phyloP scores from a whole-genome alignment of 805 yeast genomes.

The Cyberlindnera americana region DNA sequence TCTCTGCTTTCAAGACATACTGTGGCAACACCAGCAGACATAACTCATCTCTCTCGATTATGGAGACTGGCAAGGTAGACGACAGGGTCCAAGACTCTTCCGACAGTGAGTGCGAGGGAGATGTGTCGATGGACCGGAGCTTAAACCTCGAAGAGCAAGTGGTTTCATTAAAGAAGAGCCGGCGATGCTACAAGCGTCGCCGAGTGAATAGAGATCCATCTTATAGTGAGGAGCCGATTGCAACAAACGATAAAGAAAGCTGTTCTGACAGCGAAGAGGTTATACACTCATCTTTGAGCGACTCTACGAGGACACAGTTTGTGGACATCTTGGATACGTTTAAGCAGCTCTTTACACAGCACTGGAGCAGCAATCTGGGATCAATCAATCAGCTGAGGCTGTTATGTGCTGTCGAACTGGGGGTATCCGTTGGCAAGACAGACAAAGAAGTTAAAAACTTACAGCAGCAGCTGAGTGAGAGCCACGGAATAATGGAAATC shows the following conservation, averaged over 20 bases:
- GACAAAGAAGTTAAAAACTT: constrained; percentile 11
- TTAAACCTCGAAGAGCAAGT: constrained; percentile 11
- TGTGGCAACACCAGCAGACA: not conserved
- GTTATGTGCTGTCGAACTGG: constrained; percentile 6
- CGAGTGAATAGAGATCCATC: constrained; percentile 1
- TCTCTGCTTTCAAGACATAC: constrained; percentile 7
- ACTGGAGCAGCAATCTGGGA: not conserved
- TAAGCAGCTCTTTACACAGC: constrained; percentile 1
- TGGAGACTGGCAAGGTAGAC: no score
- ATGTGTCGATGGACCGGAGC: constrained; percentile 6
- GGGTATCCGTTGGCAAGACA: constrained; percentile 3
- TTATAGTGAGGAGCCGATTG: not conserved
- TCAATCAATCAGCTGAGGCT: constrained; percentile 1
- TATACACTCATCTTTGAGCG: no score
- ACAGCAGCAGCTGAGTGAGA: constrained; percentile 1
- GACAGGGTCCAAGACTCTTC: no score
- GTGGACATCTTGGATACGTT: not conserved
- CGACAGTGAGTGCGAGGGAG: no score
- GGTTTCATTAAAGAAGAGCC: constrained; percentile 4
- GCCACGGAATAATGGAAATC: constrained; percentile 1
- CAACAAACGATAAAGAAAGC: no score
- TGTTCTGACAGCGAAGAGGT: no score
- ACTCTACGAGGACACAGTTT: no score
- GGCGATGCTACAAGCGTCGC: constrained; percentile 4
- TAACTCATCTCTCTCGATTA: not conserved